Evolutionary conservation across 441 rosid genomes (phyloP).

Genomic region (Jatropha podagrica): DNA sequence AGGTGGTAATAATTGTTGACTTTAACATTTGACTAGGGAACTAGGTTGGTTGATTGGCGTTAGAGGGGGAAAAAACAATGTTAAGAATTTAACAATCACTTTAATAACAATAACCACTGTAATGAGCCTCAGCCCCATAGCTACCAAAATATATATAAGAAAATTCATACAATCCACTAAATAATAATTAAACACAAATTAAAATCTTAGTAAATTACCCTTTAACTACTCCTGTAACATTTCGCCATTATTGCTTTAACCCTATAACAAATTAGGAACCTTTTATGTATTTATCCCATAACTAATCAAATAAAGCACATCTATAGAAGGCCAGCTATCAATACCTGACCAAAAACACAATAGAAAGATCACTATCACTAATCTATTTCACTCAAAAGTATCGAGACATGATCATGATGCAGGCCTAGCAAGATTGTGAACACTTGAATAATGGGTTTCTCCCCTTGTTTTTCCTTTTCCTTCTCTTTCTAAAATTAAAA

Average conservation of each 20-base stretch:
- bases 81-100: background rate
- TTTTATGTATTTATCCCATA: background rate
- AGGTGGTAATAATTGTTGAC: background rate
- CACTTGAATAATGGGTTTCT: background rate
- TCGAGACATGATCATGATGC: background rate
- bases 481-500: background rate
- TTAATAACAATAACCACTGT: background rate
- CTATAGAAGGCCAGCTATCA: background rate
- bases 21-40: background rate
- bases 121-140: background rate
- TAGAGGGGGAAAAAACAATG: background rate
- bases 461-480: background rate
- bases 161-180: background rate
- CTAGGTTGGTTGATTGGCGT: background rate
- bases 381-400: background rate
- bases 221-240: background rate
- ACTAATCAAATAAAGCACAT: background rate
- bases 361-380: background rate
- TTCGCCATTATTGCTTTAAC: background rate
- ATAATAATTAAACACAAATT: background rate
- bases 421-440: background rate
- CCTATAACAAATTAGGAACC: background rate
- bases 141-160: background rate
- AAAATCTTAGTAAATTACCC: background rate
- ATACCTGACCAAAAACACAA: background rate